Percentiles rank a stretch among this genome's conserved stretches.
Evolutionary conservation across 768 basidiomycete species (phyloP).

Genomic region (Panaeolus papilionaceus): DNA sequence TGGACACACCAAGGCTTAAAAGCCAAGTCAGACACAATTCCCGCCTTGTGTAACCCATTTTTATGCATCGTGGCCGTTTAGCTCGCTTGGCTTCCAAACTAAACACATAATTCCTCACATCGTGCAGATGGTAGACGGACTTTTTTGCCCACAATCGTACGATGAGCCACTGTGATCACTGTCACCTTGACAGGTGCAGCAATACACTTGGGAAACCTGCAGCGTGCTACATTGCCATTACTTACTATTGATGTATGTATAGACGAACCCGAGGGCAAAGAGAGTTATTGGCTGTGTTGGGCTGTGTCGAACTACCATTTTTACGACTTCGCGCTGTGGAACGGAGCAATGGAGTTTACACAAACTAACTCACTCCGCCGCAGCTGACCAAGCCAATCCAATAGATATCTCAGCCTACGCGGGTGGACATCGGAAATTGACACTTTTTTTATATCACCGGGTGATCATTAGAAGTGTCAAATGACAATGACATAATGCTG

Average conservation of each 20-base stretch:
- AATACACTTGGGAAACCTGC: neutral
- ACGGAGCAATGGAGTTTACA: slow-evolving; percentile 4
- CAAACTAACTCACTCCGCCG: neutral
- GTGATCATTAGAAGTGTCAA: neutral
- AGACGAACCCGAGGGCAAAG: neutral
- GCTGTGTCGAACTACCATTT: neutral
- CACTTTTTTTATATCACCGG: neutral
- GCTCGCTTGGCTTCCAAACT: slow-evolving; percentile 8
- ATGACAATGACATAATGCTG: slow-evolving; percentile 11
- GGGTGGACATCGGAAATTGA: neutral
- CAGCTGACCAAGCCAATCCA: neutral
- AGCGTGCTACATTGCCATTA: neutral
- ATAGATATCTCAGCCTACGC: neutral
- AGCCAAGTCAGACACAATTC: slow-evolving; percentile 19
- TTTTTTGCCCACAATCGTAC: slow-evolving; percentile 9
- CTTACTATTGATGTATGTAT: neutral
- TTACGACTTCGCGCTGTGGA: neutral
- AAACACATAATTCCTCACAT: neutral
- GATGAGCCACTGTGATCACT: slow-evolving; percentile 7
- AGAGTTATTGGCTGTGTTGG: neutral
- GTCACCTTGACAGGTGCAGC: slow-evolving; percentile 5
- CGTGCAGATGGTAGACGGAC: slow-evolving; percentile 4
- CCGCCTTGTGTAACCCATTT: slow-evolving; percentile 17
- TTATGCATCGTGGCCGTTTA: slow-evolving; percentile 21
- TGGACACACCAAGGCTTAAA: slow-evolving; percentile 20